phyloP scores from a whole-genome alignment of 768 basidiomycete species.

The Lentinula raphanica region DNA sequence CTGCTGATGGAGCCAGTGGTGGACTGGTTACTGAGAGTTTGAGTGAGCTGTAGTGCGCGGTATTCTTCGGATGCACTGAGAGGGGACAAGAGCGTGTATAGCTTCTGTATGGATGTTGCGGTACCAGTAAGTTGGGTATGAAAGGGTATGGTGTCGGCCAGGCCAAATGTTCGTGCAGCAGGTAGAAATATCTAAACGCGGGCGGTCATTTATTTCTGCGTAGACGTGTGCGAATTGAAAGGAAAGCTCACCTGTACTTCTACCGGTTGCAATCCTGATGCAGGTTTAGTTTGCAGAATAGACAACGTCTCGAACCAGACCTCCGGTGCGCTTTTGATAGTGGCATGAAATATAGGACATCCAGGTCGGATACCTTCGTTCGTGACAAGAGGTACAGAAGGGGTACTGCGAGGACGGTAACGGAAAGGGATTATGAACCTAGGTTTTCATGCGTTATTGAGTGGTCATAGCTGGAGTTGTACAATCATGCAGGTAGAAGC shows the following conservation, averaged over 20 bases:
- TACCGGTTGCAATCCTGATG: neutral
- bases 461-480: neutral
- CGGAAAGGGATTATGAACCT: conserved; percentile 9
- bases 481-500: neutral
- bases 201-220: neutral
- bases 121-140: conserved; percentile 55
- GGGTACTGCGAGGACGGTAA: conserved; percentile 7
- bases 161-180: conserved; percentile 44
- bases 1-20: neutral
- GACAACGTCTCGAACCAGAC: conserved; percentile 5
- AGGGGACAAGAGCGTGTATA: conserved; percentile 17
- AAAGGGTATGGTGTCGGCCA: conserved; percentile 56
- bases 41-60: neutral
- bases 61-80: neutral
- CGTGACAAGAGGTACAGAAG: conserved; percentile 2
- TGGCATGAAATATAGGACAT: conserved; percentile 1
- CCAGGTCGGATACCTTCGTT: neutral
- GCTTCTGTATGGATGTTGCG: conserved; percentile 38
- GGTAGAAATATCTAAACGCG: conserved; percentile 52
- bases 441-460: neutral
- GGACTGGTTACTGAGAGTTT: neutral
- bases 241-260: conserved; percentile 4
- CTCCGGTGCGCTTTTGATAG: conserved; percentile 8
- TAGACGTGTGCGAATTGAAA: no score
- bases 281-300: neutral